phyloP scores from a whole-genome alignment of 1,284 basidiomycete species.

The Spongispora temasekensis region DNA sequence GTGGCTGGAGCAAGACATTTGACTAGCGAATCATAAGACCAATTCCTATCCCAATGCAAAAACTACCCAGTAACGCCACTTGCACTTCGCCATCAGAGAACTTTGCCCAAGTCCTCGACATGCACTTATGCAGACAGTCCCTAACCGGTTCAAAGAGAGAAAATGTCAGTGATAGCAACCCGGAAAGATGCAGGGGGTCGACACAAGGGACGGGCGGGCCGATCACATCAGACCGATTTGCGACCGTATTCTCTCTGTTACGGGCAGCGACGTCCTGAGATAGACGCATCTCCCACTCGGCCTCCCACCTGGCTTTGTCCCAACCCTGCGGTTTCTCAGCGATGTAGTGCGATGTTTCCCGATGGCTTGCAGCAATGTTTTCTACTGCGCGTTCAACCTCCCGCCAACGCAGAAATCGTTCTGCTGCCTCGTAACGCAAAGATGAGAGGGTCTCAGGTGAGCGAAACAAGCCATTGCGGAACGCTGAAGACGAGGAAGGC shows the following conservation, averaged over 20 bases:
- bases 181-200: slow-evolving; percentile 52
- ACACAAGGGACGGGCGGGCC: slow-evolving; percentile 23
- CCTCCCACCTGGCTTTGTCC: slow-evolving; percentile 63
- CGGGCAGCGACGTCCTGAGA: slow-evolving; percentile 58
- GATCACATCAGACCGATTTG: slow-evolving; percentile 14
- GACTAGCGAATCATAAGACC: slow-evolving; percentile 34
- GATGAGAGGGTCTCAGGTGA: slow-evolving; percentile 56
- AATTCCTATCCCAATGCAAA: slow-evolving; percentile 36
- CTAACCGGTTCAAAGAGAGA: slow-evolving; percentile 41
- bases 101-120: slow-evolving; percentile 19
- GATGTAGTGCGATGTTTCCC: slow-evolving; percentile 27
- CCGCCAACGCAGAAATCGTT: slow-evolving; percentile 70
- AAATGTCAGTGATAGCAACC: slow-evolving; percentile 46
- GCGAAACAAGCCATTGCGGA: slow-evolving; percentile 61
- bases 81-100: slow-evolving; percentile 32
- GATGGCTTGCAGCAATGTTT: slow-evolving; percentile 30
- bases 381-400: slow-evolving; percentile 59
- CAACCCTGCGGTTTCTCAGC: slow-evolving; percentile 38
- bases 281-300: slow-evolving; percentile 58
- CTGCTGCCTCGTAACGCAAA: slow-evolving; percentile 62
- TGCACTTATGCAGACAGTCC: slow-evolving; percentile 14
- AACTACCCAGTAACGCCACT: slow-evolving; percentile 33
- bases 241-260: slow-evolving; percentile 34
- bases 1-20: no score
- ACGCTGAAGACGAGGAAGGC: slow-evolving; percentile 48